phyloP scores from a whole-genome alignment of 345 rosid species.

The Chamaenerion angustifolium region DNA sequence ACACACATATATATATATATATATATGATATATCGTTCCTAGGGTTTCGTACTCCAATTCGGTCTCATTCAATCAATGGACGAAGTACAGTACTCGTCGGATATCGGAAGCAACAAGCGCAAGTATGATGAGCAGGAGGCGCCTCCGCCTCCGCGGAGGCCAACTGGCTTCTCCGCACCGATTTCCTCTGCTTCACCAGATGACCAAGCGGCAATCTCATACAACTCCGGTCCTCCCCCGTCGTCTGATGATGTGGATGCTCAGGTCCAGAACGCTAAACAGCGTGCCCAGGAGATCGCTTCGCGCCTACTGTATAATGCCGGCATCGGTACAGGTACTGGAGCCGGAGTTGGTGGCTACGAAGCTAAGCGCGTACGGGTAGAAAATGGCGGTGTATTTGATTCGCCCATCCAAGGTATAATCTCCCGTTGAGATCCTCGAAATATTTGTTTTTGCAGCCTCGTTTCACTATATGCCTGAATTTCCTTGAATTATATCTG shows the following conservation, averaged over 20 bases:
- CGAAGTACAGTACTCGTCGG: slow-evolving; percentile 85
- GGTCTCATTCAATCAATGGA: slow-evolving; percentile 33
- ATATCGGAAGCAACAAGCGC: slow-evolving; percentile 42
- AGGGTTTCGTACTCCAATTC: slow-evolving; percentile 39
- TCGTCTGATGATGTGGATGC: slow-evolving; percentile 23
- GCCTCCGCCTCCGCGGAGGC: slow-evolving; percentile 42
- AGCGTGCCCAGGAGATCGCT: slow-evolving; percentile 83
- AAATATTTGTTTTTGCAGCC: neutral
- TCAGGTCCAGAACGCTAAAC: slow-evolving; percentile 79
- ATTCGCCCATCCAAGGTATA: slow-evolving; percentile 41
- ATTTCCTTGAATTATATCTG: neutral
- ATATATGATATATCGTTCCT: too few relatives aligned
- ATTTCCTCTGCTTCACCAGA: slow-evolving; percentile 37
- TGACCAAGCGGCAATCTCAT: slow-evolving; percentile 24
- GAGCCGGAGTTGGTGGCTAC: slow-evolving; percentile 21
- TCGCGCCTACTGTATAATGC: slow-evolving; percentile 47
- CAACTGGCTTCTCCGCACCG: slow-evolving; percentile 78
- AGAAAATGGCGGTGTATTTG: slow-evolving; percentile 49
- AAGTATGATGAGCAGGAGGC: slow-evolving; percentile 70
- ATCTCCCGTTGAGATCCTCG: neutral
- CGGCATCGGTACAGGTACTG: slow-evolving; percentile 11
- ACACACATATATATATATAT: too few relatives aligned
- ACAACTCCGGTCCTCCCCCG: slow-evolving; percentile 73
- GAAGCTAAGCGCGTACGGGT: slow-evolving; percentile 77
- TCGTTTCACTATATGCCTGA: too few relatives aligned